Evolutionary conservation across 371 early-diverging fungal genomes (phyloP).

Genomic region (Enterocytospora artemiae): DNA sequence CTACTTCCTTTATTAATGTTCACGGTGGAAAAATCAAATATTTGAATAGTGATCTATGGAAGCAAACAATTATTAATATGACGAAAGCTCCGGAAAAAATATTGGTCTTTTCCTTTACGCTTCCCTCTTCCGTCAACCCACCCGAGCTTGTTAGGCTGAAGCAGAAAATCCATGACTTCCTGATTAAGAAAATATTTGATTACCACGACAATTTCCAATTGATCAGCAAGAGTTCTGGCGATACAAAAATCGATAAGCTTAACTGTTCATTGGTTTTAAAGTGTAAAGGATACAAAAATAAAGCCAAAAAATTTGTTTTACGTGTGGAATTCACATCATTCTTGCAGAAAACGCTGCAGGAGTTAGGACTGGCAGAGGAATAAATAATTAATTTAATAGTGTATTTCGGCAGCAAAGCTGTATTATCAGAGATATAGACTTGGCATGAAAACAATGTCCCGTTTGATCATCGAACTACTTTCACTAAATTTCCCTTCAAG

Average conservation of each 20-base stretch:
- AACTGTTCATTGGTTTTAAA: conserved; percentile 46
- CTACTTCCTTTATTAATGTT: conserved; percentile 46
- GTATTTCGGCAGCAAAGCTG: no score
- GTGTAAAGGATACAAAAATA: conserved; percentile 51
- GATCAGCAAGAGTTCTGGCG: conserved; percentile 35
- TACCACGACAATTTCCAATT: conserved; percentile 55
- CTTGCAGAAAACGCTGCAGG: conserved; percentile 33
- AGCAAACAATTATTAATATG: conserved; percentile 55
- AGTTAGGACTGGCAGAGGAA: conserved; percentile 12
- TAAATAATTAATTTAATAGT: background rate
- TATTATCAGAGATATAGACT: conserved; percentile 51
- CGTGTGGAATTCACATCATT: conserved; percentile 50
- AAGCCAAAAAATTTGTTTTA: conserved; percentile 52
- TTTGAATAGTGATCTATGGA: conserved; percentile 55
- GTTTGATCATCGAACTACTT: conserved; percentile 36
- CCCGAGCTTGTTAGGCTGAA: conserved; percentile 43
- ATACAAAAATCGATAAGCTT: conserved; percentile 40
- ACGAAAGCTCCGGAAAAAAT: conserved; percentile 57
- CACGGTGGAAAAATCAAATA: conserved; percentile 57
- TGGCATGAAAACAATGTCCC: conserved; percentile 54
- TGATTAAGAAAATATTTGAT: conserved; percentile 39
- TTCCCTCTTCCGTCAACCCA: conserved; percentile 31
- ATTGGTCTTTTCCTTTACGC: conserved; percentile 49
- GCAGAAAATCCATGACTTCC: conserved; percentile 42
- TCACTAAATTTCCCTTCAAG: conserved; percentile 45